These are phyloP conservation scores for Globisporangium parvum DNA, from an alignment of 352 stramenopile species.

Conservation along the genomic window DNA sequence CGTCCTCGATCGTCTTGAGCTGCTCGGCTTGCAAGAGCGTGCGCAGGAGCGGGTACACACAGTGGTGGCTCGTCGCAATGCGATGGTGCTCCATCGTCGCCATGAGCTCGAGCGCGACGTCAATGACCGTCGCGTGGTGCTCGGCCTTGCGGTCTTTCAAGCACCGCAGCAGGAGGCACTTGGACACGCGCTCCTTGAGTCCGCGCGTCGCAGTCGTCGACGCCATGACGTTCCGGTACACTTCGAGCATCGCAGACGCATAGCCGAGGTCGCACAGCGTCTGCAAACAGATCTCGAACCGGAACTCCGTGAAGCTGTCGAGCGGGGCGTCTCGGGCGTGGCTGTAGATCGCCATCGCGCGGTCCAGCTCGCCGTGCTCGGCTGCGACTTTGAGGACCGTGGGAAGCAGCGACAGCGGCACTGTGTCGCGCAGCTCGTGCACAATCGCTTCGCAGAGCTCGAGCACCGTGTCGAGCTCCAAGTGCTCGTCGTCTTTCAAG, in stretches of 20 bases:
- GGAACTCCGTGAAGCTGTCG: slow-evolving; percentile 43
- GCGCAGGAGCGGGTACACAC: slow-evolving; percentile 37
- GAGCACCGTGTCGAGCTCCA: slow-evolving; percentile 44
- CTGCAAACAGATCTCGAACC: slow-evolving; percentile 65
- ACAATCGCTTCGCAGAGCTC: slow-evolving; percentile 51
- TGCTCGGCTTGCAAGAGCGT: slow-evolving; percentile 25
- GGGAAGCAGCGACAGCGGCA: slow-evolving; percentile 51
- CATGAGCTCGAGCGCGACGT: slow-evolving; percentile 25
- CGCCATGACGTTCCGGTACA: slow-evolving; percentile 47
- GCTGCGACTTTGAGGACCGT: slow-evolving; percentile 55
- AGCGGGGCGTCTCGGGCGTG: slow-evolving; percentile 31
- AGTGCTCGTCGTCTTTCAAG: slow-evolving; percentile 40
- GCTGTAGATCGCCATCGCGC: slow-evolving; percentile 61
- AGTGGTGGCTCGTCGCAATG: slow-evolving; percentile 42
- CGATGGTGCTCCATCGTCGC: slow-evolving; percentile 53
- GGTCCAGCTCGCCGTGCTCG: slow-evolving; percentile 39
- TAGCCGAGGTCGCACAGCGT: slow-evolving; percentile 40
- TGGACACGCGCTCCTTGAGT: slow-evolving; percentile 55
- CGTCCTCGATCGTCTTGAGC: slow-evolving; percentile 25
- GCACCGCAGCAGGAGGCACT: slow-evolving; percentile 47
- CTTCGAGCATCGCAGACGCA: slow-evolving; percentile 40
- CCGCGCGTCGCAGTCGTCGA: slow-evolving; percentile 27
- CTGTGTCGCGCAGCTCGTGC: slow-evolving; percentile 22
- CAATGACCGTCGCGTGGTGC: slow-evolving; percentile 17
- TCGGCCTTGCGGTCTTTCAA: slow-evolving; percentile 31